Conservation (phyloP, 257 asterid species). For the Asclepias syriaca region DNA sequence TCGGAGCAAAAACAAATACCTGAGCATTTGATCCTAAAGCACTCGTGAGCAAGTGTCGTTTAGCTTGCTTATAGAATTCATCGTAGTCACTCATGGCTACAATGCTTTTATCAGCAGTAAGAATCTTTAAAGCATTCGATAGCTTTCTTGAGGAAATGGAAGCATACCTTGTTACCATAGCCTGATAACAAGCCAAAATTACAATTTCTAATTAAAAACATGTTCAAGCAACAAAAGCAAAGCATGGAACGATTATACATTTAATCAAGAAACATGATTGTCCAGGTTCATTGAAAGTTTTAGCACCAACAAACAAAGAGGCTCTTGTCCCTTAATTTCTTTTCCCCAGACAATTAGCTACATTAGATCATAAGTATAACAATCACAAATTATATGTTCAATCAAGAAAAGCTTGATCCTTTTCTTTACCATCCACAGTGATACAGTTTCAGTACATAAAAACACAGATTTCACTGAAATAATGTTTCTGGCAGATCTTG, state of each 20-base stretch:
- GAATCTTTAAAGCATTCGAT: slow-evolving; percentile 67
- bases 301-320: not conserved
- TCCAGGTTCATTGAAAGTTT: not conserved
- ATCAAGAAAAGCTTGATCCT: not conserved
- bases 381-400: not conserved
- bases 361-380: not conserved
- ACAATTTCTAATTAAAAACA: slow-evolving; percentile 2
- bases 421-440: not conserved
- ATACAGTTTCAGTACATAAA: not conserved
- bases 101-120: slow-evolving; percentile 57
- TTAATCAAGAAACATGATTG: not conserved
- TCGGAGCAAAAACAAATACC: slow-evolving; percentile 28
- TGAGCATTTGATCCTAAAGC: slow-evolving; percentile 73
- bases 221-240: not conserved
- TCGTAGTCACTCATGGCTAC: slow-evolving; percentile 77
- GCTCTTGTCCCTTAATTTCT: too few species aligned
- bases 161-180: slow-evolving; percentile 70
- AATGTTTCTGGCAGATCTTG: not conserved
- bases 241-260: not conserved
- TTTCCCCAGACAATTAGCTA: not conserved
- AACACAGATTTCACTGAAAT: not conserved
- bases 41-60: slow-evolving; percentile 47
- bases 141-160: slow-evolving; percentile 83
- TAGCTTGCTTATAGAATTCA: slow-evolving; percentile 59
- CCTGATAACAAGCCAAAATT: slow-evolving; percentile 42